Evolutionary conservation across 768 basidiomycete genomes (phyloP).

Genomic region (Roridomyces roridus): DNA sequence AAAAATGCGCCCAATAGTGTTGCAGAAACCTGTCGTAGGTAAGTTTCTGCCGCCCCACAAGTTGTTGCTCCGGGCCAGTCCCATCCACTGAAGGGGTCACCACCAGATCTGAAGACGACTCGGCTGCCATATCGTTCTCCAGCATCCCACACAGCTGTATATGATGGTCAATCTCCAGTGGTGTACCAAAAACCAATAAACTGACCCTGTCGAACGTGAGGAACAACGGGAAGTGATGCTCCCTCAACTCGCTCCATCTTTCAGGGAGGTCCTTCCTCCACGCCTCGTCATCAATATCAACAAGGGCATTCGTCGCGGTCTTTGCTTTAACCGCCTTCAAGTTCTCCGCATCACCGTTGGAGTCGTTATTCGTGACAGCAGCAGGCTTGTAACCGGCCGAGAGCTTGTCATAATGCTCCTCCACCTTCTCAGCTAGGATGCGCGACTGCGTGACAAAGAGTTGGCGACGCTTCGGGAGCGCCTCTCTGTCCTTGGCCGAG

Average conservation of each 20-base stretch:
- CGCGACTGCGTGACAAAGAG: slow-evolving; percentile 64
- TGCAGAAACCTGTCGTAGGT: slow-evolving; percentile 21
- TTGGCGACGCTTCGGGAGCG: slow-evolving; percentile 58
- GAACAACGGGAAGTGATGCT: slow-evolving; percentile 73
- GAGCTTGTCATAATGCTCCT: slow-evolving; percentile 52
- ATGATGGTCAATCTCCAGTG: background rate
- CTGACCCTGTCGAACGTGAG: slow-evolving; percentile 67
- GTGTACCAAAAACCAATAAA: background rate
- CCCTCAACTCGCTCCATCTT: slow-evolving; percentile 60
- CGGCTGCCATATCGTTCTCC: slow-evolving; percentile 16
- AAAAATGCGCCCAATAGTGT: slow-evolving; percentile 38
- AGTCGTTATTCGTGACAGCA: background rate
- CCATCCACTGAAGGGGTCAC: background rate
- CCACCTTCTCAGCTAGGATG: slow-evolving; percentile 52
- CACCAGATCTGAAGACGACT: background rate
- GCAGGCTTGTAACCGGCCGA: slow-evolving; percentile 15
- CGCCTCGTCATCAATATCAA: slow-evolving; percentile 49
- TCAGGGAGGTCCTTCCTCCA: slow-evolving; percentile 53
- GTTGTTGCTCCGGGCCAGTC: background rate
- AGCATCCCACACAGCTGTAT: slow-evolving; percentile 8
- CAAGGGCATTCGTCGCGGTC: slow-evolving; percentile 29
- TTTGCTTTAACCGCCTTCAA: slow-evolving; percentile 11
- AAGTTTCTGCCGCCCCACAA: background rate
- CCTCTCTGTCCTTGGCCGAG: slow-evolving; percentile 15
- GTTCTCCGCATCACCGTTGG: background rate